Conservation (phyloP, 352 stramenopile genomes). For the Hyaloperonospora brassicae region DNA sequence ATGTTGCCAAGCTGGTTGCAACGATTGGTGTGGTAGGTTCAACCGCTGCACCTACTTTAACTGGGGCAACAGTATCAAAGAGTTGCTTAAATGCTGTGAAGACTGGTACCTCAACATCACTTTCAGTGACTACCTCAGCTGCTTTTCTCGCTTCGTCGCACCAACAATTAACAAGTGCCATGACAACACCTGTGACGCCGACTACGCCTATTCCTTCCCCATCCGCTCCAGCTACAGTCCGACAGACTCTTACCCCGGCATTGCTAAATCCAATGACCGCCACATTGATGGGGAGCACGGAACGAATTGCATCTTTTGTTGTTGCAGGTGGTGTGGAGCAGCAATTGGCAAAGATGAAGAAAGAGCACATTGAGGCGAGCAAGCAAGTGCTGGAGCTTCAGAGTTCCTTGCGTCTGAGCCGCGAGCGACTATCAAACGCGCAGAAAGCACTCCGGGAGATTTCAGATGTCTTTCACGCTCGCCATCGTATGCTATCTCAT, state of each 20-base stretch:
- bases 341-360: slow-evolving; percentile 65
- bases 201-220: too few species aligned
- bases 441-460: slow-evolving; percentile 52
- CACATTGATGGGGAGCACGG: slow-evolving; percentile 36
- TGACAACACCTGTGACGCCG: background rate
- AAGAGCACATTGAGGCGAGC: slow-evolving; percentile 59
- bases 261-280: slow-evolving; percentile 24
- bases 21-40: background rate
- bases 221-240: background rate
- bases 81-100: slow-evolving; percentile 1
- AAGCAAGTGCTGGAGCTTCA: slow-evolving; percentile 60
- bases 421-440: slow-evolving; percentile 47
- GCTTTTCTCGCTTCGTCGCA: slow-evolving; percentile 3
- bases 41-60: slow-evolving; percentile 5
- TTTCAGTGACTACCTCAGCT: slow-evolving; percentile 1
- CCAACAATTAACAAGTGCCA: slow-evolving; percentile 2
- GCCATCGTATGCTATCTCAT: slow-evolving; percentile 47
- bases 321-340: slow-evolving; percentile 62
- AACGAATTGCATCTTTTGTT: slow-evolving; percentile 50
- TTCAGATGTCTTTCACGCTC: slow-evolving; percentile 54
- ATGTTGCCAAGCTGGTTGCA: slow-evolving; percentile 4
- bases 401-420: slow-evolving; percentile 52
- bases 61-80: slow-evolving; percentile 8
- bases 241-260: slow-evolving; percentile 9
- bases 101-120: slow-evolving; percentile 1